A percentile compares a stretch with the other conserved stretches of the same genome.
These are phyloP conservation scores for Ustulina deusta DNA, from an alignment of 2,329 filamentous ascomycete species.

Conservation along the genomic window DNA sequence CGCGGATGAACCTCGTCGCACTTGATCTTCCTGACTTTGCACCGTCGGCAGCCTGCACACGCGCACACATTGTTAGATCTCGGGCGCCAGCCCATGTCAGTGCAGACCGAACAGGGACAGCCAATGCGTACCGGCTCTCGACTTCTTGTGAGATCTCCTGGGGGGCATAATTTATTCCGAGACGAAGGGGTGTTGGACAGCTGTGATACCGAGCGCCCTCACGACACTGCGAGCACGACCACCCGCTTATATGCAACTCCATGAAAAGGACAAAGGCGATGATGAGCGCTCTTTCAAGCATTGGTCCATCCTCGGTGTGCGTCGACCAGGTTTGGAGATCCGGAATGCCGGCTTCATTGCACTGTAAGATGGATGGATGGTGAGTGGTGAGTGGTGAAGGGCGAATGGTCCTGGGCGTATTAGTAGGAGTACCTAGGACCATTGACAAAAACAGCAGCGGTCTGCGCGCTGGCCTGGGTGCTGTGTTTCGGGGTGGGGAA, in stretches of 20 bases:
- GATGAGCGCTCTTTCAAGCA: conserved; percentile 13
- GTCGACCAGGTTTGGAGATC: conserved; percentile 21
- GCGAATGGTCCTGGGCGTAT: not conserved
- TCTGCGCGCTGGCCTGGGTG: conserved; percentile 5
- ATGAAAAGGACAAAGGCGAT: conserved; percentile 20
- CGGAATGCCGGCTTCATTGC: conserved; percentile 30
- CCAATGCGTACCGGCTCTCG: conserved; percentile 61
- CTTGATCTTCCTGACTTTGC: conserved; percentile 78
- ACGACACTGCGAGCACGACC: conserved; percentile 13
- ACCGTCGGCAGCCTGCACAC: conserved; percentile 65
- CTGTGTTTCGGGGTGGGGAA: not conserved
- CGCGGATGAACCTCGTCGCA: conserved; percentile 75
- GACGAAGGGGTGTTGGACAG: conserved; percentile 24
- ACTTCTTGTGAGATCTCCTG: conserved; percentile 76
- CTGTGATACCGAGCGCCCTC: conserved; percentile 18
- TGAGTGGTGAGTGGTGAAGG: not conserved
- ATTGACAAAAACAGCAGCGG: conserved; percentile 7
- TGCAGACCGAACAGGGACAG: not conserved
- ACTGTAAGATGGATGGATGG: not conserved
- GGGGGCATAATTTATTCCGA: conserved; percentile 65
- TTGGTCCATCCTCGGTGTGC: conserved; percentile 33
- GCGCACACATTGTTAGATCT: conserved; percentile 18
- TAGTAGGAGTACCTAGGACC: too few species aligned
- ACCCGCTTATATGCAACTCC: conserved; percentile 4
- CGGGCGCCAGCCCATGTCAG: not conserved